Base-by-base conservation (phyloP, 805 yeast species). In the Candida golubevii region DNA sequence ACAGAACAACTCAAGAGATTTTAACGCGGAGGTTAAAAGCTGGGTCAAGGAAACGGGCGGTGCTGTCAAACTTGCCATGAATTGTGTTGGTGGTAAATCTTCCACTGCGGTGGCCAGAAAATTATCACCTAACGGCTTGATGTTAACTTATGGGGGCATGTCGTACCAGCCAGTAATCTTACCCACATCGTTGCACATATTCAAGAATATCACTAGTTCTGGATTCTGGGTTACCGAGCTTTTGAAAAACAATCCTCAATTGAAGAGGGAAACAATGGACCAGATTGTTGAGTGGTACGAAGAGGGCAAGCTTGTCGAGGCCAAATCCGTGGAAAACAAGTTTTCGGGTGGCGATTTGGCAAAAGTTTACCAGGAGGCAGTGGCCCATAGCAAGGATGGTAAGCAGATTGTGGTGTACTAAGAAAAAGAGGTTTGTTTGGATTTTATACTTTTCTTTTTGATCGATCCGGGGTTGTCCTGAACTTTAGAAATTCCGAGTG, bases 121-220 rank as follows among this genome's bases (percentile, higher is more conserved):
- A 62, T 74, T 93, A 44, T 81, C 80, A 33, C 67, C 71, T 12
- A 80, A 86, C 55, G 96, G 93, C 1, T 76, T 82, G 38, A 69
- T 93, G 72, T 79, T 89, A 54, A 88, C 98, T 1, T 93, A 93
- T 60, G 99, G 99, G 30, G 98, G 96, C 33, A 93, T 93, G 99
- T 88, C 97, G 3, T 82, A 83, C 73, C 90, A 88, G 67, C 99
- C 99, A 1, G 95, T 93, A 9, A 77, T 79, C n/a, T 66, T 93
- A 44, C 97, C 98, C 33, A 88, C 97, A 1, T 80, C 95, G 0
- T 69, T 87, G 47, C 87, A 87, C 60, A 90, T 93, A 51, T 93
- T 93, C 74, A 93, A 91, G 65, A 85, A 90, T 59, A 66, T 93
- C 44, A 81, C 85, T 6, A 81, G 89, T 42, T 78, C 82, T 27